These are phyloP conservation scores for Ceratocystis harringtonii DNA, from an alignment of 2,329 filamentous ascomycete species.

Conservation along the genomic window DNA sequence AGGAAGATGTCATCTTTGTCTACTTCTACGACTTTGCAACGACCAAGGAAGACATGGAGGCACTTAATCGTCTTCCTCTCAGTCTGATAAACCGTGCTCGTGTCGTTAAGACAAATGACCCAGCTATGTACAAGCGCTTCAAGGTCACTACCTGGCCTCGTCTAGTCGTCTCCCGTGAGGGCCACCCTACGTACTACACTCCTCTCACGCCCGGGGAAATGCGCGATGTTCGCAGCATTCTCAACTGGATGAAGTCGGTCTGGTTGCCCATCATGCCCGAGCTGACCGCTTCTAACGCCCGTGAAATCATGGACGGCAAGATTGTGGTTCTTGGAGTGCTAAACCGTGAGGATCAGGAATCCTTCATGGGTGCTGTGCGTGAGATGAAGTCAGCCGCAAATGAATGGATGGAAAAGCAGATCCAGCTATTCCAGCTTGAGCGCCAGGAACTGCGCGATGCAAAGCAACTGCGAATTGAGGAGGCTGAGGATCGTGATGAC, in stretches of 20 bases:
- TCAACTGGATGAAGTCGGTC: conserved; percentile 88
- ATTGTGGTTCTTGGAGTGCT: conserved; percentile 88
- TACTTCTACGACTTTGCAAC: conserved; percentile 98
- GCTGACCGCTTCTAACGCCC: conserved; percentile 76
- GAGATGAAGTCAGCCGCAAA: conserved; percentile 92
- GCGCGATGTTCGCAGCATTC: conserved; percentile 64
- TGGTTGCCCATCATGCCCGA: conserved; percentile 96
- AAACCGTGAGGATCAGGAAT: conserved; percentile 61
- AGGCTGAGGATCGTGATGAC: conserved; percentile 86
- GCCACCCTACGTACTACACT: conserved; percentile 78
- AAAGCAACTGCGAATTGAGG: conserved; percentile 90
- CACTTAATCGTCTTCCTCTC: conserved; percentile 71
- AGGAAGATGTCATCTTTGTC: conserved; percentile 87
- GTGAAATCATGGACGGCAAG: conserved; percentile 89
- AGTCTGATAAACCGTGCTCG: conserved; percentile 83
- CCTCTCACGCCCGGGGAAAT: conserved; percentile 80
- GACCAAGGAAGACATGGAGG: conserved; percentile 78
- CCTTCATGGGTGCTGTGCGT: conserved; percentile 61
- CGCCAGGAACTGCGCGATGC: conserved; percentile 83
- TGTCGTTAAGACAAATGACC: conserved; percentile 79
- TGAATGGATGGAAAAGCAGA: conserved; percentile 97
- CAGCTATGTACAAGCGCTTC: conserved; percentile 61
- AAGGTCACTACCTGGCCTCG: conserved; percentile 97
- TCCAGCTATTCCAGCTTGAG: conserved; percentile 80
- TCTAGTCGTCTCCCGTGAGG: conserved; percentile 74